Conservation (phyloP, 2,329 filamentous ascomycete species). For the Botryotinia narcissicola region DNA sequence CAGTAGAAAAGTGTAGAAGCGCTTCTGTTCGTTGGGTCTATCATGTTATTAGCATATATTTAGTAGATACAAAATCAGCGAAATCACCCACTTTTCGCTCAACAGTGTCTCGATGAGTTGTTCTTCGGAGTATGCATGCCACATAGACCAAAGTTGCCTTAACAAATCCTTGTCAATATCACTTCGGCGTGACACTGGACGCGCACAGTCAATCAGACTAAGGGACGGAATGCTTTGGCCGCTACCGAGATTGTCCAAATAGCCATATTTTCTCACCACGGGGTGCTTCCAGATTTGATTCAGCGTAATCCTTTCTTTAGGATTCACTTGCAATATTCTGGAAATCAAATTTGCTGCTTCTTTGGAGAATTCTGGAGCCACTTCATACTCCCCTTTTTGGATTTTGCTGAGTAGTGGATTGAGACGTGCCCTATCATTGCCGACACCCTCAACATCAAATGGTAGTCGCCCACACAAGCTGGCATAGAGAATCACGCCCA, state of each 20-base stretch:
- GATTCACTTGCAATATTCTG: slow-evolving; percentile 75
- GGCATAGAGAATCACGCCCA: slow-evolving; percentile 85
- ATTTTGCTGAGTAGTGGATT: slow-evolving; percentile 60
- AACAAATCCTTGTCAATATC: slow-evolving; percentile 81
- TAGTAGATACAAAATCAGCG: background rate
- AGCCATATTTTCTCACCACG: slow-evolving; percentile 79
- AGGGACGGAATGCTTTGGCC: slow-evolving; percentile 50
- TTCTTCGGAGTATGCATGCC: slow-evolving; percentile 80
- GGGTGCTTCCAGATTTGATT: slow-evolving; percentile 83
- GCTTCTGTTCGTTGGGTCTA: slow-evolving; percentile 84
- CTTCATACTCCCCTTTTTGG: slow-evolving; percentile 57
- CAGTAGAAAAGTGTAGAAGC: slow-evolving; percentile 83
- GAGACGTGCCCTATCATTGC: slow-evolving; percentile 42
- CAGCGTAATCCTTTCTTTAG: slow-evolving; percentile 75
- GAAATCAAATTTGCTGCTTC: slow-evolving; percentile 77
- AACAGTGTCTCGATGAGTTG: slow-evolving; percentile 68
- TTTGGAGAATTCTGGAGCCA: slow-evolving; percentile 59
- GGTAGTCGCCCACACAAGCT: slow-evolving; percentile 81
- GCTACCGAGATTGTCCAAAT: slow-evolving; percentile 57
- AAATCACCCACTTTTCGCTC: slow-evolving; percentile 55
- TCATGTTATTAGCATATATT: background rate
- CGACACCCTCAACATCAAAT: slow-evolving; percentile 57
- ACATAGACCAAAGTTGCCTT: slow-evolving; percentile 82
- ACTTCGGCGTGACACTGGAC: slow-evolving; percentile 56
- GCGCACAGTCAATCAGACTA: slow-evolving; percentile 59